These are phyloP conservation scores for Blastomyces percursus DNA, from an alignment of 2,329 filamentous ascomycete species.

Conservation along the genomic window DNA sequence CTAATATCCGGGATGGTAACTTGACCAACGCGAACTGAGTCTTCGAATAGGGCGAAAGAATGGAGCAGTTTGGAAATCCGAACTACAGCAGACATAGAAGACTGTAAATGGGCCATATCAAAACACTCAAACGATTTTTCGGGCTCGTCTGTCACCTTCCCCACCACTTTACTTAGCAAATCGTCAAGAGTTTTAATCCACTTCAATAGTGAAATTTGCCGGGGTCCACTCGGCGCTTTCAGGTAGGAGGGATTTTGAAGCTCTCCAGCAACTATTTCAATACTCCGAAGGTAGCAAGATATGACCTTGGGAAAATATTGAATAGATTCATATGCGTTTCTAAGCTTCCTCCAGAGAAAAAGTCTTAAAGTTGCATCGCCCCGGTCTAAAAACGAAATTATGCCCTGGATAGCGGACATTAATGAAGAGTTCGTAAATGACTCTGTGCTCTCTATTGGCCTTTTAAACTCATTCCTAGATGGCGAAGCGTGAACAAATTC, in stretches of 20 bases:
- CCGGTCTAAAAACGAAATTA: conserved; percentile 72
- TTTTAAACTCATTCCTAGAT: background rate
- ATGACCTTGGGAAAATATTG: conserved; percentile 79
- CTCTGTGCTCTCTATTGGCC: background rate
- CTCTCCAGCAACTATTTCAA: conserved; percentile 69
- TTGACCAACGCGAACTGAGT: conserved; percentile 71
- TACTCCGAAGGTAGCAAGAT: conserved; percentile 73
- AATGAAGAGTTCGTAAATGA: background rate
- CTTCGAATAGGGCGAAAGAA: conserved; percentile 68
- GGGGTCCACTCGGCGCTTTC: conserved; percentile 48
- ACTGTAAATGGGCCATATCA: conserved; percentile 64
- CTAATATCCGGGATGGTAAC: conserved; percentile 49
- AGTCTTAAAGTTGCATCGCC: conserved; percentile 74
- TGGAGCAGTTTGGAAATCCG: conserved; percentile 66
- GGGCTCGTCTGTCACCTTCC: conserved; percentile 54
- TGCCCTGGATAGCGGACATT: conserved; percentile 43
- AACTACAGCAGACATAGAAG: conserved; percentile 60
- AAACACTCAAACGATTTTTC: conserved; percentile 66
- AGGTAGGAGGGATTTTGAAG: conserved; percentile 50
- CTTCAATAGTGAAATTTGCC: conserved; percentile 60
- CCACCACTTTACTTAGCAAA: conserved; percentile 59
- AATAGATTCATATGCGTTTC: conserved; percentile 77
- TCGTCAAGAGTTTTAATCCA: conserved; percentile 72
- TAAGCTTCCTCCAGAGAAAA: conserved; percentile 82
- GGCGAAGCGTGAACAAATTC: conserved; percentile 13